Percentiles rank a stretch among this genome's conserved stretches.
Evolutionary conservation across 306 rosid species (phyloP).

Genomic region (Acacia melanoxylon): DNA sequence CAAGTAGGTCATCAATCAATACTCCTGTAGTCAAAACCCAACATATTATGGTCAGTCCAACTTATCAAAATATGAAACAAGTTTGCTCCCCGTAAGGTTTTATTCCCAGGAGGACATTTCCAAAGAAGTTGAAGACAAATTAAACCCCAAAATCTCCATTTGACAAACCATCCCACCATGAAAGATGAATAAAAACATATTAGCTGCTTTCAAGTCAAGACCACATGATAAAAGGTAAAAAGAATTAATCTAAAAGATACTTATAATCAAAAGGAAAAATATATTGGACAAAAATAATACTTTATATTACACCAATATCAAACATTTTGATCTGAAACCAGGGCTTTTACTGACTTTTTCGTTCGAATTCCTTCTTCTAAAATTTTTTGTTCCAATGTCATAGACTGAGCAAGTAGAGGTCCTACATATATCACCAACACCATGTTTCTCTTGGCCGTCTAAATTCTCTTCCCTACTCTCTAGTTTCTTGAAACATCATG

Average conservation of each 20-base stretch:
- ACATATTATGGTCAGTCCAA: slow-evolving; percentile 31
- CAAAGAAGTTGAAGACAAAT: slow-evolving; percentile 2
- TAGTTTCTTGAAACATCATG: slow-evolving; percentile 12
- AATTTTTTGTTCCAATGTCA: background rate
- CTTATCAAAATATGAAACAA: slow-evolving; percentile 14
- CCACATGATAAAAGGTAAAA: background rate
- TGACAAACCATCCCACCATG: slow-evolving; percentile 27
- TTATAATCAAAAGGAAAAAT: background rate
- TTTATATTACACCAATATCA: background rate
- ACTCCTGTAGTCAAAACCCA: slow-evolving; percentile 64
- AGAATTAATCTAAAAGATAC: slow-evolving; percentile 15
- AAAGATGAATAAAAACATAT: slow-evolving; percentile 8
- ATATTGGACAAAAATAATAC: slow-evolving; percentile 5
- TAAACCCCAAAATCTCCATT: slow-evolving; percentile 12
- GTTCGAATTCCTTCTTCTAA: slow-evolving; percentile 5
- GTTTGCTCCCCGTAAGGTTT: slow-evolving; percentile 2
- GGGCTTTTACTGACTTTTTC: background rate
- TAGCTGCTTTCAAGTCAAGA: slow-evolving; percentile 56
- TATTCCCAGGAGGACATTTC: slow-evolving; percentile 15
- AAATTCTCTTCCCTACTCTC: slow-evolving; percentile 10
- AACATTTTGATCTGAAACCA: background rate
- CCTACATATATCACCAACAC: slow-evolving; percentile 20
- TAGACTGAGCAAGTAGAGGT: background rate
- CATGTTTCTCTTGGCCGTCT: slow-evolving; percentile 20
- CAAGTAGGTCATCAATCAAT: slow-evolving; percentile 93